phyloP scores from a whole-genome alignment of 1,284 basidiomycete species.

The Ceratobasidium papillatum region DNA sequence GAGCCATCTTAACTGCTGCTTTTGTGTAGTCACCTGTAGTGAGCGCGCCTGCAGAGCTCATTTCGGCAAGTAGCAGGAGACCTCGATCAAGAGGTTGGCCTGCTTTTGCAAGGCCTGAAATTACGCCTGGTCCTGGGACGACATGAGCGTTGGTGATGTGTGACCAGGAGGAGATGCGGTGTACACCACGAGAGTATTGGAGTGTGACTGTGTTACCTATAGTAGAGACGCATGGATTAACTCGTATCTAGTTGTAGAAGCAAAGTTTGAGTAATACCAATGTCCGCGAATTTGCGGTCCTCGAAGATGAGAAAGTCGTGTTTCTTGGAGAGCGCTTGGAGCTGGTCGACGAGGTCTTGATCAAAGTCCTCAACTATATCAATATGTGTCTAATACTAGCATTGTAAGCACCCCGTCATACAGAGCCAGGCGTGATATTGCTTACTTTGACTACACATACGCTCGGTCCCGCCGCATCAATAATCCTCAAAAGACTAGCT shows the following conservation, averaged over 20 bases:
- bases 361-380: slow-evolving; percentile 97
- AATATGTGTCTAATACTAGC: slow-evolving; percentile 77
- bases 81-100: slow-evolving; percentile 88
- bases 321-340: slow-evolving; percentile 77
- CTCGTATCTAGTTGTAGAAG: background rate
- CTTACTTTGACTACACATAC: slow-evolving; percentile 94
- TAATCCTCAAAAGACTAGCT: slow-evolving; percentile 83
- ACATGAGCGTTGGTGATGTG: slow-evolving; percentile 98
- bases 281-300: slow-evolving; percentile 99
- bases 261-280: slow-evolving; percentile 66
- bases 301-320: slow-evolving; percentile 98
- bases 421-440: background rate
- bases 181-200: slow-evolving; percentile 93
- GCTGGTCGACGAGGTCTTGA: slow-evolving; percentile 70
- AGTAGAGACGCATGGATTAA: background rate
- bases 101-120: slow-evolving; percentile 86
- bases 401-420: background rate
- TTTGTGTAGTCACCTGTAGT: slow-evolving; percentile 87
- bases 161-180: slow-evolving; percentile 95
- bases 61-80: slow-evolving; percentile 92
- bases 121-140: slow-evolving; percentile 92
- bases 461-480: slow-evolving; percentile 87
- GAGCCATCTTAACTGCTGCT: slow-evolving; percentile 87
- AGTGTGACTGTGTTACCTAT: slow-evolving; percentile 95
- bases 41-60: slow-evolving; percentile 92